Evolutionary conservation across 305 asterid genomes (phyloP), one percentile per base, ranked within the genome.

Genomic region (Rubia occidens): DNA sequence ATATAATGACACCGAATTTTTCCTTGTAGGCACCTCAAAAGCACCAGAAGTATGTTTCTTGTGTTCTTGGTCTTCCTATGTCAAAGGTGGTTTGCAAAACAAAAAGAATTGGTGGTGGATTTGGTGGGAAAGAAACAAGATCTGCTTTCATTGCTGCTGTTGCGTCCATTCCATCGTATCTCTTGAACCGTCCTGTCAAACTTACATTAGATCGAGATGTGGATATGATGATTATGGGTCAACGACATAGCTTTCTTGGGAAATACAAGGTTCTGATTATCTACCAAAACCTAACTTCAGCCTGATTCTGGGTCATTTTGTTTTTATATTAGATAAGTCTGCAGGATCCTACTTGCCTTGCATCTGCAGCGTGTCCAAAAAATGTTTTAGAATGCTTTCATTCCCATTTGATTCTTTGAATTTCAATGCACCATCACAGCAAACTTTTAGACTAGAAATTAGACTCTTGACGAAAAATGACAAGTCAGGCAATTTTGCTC

Each of bases 71-170:
- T 75, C 94, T 93, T 73, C 91, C 98, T 51, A 93, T 90, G 98
- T 86, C 98, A 51, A 93, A 93, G 80, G 98, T 93, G 70, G 97
- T 93, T 60, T 93, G 98, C 87, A 93, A 82, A 86, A 87, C 92
- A 45, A 93, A 93, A 86, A 82, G 98, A 84, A 85, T 90, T 67
- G 98, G 97, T 20, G 98, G 98, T 81, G 98, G 97, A 65, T 93
- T 93, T 78, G 98, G 98, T 72, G 98, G 98, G 71, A 93, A 93
- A 85, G 98, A 93, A 77, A 93, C 97, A 55, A 86, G 97, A 70
- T 87, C 96, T 60, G 96, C 89, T 77, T 71, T 83, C 54, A 32
- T 93, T 80, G 95, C 97, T 75, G 96, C 92, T 21, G 88, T 63
- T 62, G 96, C 86, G 24, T 86, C 98, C 32, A 75, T 90, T 77